A percentile compares a stretch with the other conserved stretches of the same genome.
Conservation (phyloP, 768 basidiomycete genomes). For the Suillus occidentalis region DNA sequence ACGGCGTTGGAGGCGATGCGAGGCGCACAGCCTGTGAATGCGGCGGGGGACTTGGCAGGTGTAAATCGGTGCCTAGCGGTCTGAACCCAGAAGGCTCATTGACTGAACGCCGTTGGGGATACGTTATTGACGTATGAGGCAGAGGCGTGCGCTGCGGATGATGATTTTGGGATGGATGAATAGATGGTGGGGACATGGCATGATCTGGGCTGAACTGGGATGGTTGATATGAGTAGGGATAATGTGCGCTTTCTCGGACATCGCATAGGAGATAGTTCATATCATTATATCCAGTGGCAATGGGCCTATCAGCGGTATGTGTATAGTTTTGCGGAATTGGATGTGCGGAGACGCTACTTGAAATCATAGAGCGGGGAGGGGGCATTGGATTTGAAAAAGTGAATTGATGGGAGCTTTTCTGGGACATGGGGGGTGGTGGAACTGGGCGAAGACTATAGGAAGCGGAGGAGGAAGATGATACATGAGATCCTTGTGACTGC, state of each 20-base stretch:
- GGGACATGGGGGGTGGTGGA: conserved; percentile 44
- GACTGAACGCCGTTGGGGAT: conserved; percentile 55
- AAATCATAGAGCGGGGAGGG: conserved; percentile 40
- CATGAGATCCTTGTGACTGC: conserved; percentile 32
- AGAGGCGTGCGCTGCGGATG: conserved; percentile 37
- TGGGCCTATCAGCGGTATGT: conserved; percentile 51
- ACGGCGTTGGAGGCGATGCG: conserved; percentile 43
- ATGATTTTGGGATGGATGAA: conserved; percentile 34
- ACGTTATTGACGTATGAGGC: conserved; percentile 47
- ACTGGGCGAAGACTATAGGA: conserved; percentile 45
- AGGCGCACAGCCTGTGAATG: conserved; percentile 41
- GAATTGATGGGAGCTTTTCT: conserved; percentile 49
- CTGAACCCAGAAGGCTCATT: conserved; percentile 57
- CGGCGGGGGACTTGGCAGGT: conserved; percentile 47
- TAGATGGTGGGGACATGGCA: conserved; percentile 42
- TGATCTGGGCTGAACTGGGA: conserved; percentile 44
- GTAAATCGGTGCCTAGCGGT: conserved; percentile 48
- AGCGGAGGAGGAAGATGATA: conserved; percentile 41
- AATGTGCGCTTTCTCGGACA: conserved; percentile 47
- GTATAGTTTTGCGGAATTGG: conserved; percentile 40
- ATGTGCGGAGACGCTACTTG: conserved; percentile 42
- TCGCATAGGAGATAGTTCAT: conserved; percentile 48
- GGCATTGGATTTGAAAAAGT: conserved; percentile 40
- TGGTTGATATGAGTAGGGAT: conserved; percentile 53
- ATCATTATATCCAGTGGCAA: conserved; percentile 46